Base-by-base conservation (phyloP, 2,329 filamentous ascomycete species). In the Esteya vermicola region DNA sequence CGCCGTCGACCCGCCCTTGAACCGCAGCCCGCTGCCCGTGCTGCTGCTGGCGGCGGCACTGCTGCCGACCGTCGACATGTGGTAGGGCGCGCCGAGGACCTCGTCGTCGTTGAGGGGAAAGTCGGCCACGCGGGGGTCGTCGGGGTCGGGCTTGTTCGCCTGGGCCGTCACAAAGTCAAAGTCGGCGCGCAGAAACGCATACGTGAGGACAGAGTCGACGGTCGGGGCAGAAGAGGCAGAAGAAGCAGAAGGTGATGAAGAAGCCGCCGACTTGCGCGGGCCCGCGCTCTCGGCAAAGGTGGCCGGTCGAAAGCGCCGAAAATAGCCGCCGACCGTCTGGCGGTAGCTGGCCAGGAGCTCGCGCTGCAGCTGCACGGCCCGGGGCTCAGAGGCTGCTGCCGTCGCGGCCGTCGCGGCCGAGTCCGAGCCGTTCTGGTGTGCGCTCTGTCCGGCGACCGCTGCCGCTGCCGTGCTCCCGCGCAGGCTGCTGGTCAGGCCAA, bases 141-240 rank as follows among this genome's bases (percentile, higher is more conserved):
- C 72, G 0, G 78, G 70, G 50, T 82, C 73, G n/a, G 78, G 70
- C 56, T 93, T 93, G 34, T 75, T 72, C 6, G 86, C 86, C 59
- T 96, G 89, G 1, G 85, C 86, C 6, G 81, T 75, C 40, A 96
- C 79, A 53, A 98, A 98, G 59, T 96, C 89, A 38, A 95, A 75
- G 57, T 98, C 91, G 26, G 88, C 86, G 50, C 85, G 83, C 36
- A 98, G 68, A 52, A 98, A 98, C 19, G 89, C 85, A 59, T 96
- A 96, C 43, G 82, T 82, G 39, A 98, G 67, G 27, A 93, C 76
- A 1, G 82, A 75, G 53, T 89, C 81, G 45, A 88, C 72, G 13
- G 75, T 76, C 27, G 78, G 67, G 13, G 47, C 44, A 1, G 39
- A 36, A 3, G 32, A 3, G 6, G 36, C 16, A 23, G 42, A 14